Evolutionary conservation across 371 early-diverging fungal species (phyloP).

Genomic region (Amoeboaphelidium protococcarum): DNA sequence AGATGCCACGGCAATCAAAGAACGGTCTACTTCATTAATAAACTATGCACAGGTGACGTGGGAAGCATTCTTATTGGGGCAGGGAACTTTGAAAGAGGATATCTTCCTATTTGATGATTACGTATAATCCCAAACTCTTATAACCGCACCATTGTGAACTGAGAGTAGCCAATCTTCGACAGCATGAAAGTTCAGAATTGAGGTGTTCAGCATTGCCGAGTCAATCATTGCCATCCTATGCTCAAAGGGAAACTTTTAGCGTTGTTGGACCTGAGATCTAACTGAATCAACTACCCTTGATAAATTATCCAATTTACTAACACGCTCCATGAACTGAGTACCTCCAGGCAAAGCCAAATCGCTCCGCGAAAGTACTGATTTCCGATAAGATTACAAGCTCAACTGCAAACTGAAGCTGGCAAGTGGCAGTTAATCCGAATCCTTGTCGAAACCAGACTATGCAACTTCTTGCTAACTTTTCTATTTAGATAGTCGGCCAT

Average conservation of each 20-base stretch:
- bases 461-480: too few species aligned
- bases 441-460: too few species aligned
- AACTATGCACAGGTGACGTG: conserved; percentile 43
- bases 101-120: conserved; percentile 4
- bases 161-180: not conserved
- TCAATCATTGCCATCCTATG: not conserved
- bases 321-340: too few species aligned
- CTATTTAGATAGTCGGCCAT: too few species aligned
- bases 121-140: conserved; percentile 24
- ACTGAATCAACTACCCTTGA: too few species aligned
- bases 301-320: too few species aligned
- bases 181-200: not conserved
- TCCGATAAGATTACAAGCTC: too few species aligned
- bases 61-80: not conserved
- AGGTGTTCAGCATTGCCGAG: not conserved
- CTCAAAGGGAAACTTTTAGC: not conserved
- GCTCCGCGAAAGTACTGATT: too few species aligned
- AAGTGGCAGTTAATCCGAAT: too few species aligned
- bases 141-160: conserved; percentile 18
- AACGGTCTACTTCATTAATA: conserved; percentile 67
- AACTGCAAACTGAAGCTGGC: too few species aligned
- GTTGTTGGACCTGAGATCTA: too few species aligned
- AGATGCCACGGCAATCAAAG: conserved; percentile 48
- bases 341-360: too few species aligned
- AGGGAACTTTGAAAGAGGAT: conserved; percentile 3